Conservation (phyloP, 108 stramenopile species). For the Cyclotella cryptica region DNA sequence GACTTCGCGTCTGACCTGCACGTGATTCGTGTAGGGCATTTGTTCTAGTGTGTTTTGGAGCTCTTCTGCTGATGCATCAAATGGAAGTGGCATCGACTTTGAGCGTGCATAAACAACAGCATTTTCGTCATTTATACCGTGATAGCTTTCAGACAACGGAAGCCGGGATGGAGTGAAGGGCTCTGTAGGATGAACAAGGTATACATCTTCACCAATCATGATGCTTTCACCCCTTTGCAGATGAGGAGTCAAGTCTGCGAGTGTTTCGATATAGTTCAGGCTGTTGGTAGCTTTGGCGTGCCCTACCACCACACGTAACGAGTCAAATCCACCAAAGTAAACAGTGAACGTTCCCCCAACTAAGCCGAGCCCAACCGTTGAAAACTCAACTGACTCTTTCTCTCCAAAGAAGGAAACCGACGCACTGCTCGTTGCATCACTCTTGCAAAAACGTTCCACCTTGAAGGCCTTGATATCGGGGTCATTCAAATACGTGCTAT, state of each 20-base stretch:
- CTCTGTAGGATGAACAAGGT: slow-evolving; percentile 43
- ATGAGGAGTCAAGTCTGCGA: slow-evolving; percentile 49
- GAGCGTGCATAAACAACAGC: slow-evolving; percentile 28
- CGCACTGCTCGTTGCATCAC: slow-evolving; percentile 33
- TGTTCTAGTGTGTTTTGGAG: slow-evolving; percentile 73
- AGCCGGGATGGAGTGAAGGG: slow-evolving; percentile 43
- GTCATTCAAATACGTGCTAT: slow-evolving; percentile 41
- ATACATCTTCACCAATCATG: slow-evolving; percentile 39
- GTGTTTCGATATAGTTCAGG: slow-evolving; percentile 42
- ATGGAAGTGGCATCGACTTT: slow-evolving; percentile 48
- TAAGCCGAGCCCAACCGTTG: slow-evolving; percentile 45
- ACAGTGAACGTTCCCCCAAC: slow-evolving; percentile 51
- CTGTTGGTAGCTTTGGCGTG: slow-evolving; percentile 42
- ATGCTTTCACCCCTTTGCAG: slow-evolving; percentile 58
- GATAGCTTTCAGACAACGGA: slow-evolving; percentile 41
- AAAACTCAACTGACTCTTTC: slow-evolving; percentile 49
- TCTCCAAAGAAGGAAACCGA: slow-evolving; percentile 51
- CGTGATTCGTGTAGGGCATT: slow-evolving; percentile 68
- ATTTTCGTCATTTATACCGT: slow-evolving; percentile 22
- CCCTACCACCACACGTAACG: slow-evolving; percentile 47
- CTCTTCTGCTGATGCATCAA: slow-evolving; percentile 57
- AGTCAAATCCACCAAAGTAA: slow-evolving; percentile 56
- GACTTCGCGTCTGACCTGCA: slow-evolving; percentile 59
- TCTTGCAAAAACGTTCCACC: slow-evolving; percentile 53
- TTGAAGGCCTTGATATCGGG: slow-evolving; percentile 45